A percentile compares a stretch with the other conserved stretches of the same genome.
Evolutionary conservation across 2,329 filamentous ascomycete species (phyloP).

Genomic region (Beauveria sp.): DNA sequence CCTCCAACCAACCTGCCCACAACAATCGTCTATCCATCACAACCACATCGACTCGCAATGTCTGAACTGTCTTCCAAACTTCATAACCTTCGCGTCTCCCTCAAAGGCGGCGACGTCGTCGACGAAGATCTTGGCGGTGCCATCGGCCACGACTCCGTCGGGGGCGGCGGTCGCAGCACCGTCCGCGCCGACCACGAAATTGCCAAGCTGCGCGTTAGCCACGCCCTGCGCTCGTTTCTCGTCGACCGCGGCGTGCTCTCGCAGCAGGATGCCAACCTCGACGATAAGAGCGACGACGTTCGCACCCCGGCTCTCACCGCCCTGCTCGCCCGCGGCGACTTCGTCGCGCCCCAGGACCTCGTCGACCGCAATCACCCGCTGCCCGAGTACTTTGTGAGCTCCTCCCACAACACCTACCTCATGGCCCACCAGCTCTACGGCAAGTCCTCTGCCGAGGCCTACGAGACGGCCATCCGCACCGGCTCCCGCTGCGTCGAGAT

Average conservation of each 20-base stretch:
- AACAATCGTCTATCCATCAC: neutral
- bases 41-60: constrained; percentile 4
- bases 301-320: constrained; percentile 37
- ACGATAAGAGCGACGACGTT: constrained; percentile 25
- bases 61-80: constrained; percentile 14
- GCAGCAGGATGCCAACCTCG: constrained; percentile 37
- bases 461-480: constrained; percentile 52
- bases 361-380: constrained; percentile 53
- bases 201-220: constrained; percentile 50
- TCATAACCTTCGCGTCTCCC: constrained; percentile 11
- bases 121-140: constrained; percentile 47
- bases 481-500: constrained; percentile 67
- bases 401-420: constrained; percentile 67
- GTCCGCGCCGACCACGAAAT: constrained; percentile 39
- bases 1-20: neutral
- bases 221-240: constrained; percentile 48
- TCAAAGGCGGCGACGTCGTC: constrained; percentile 31
- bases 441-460: constrained; percentile 52
- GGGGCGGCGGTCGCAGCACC: constrained; percentile 51
- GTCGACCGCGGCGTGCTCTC: constrained; percentile 43
- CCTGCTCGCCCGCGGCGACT: constrained; percentile 49
- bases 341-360: constrained; percentile 45
- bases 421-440: constrained; percentile 63
- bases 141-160: constrained; percentile 42
- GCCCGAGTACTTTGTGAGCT: constrained; percentile 65